Evolutionary conservation across 768 basidiomycete species (phyloP), one percentile per base, ranked within the genome.

Genomic region (Suillus sp.): DNA sequence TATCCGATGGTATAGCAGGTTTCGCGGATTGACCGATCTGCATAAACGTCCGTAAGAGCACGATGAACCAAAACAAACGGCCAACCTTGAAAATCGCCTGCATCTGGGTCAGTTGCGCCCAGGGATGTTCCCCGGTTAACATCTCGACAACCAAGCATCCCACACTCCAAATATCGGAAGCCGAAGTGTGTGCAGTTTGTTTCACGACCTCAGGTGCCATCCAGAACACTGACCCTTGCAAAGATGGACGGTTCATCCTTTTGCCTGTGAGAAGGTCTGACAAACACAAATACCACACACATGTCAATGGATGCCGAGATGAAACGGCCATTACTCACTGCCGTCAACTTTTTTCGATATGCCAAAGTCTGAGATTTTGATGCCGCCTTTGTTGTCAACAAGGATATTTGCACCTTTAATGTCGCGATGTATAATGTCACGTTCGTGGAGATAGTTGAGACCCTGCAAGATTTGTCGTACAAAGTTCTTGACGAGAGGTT

Each of bases 161-260:
- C 1, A 98, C 90, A 73, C 92, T 93, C 96, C 96, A 98, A 61
- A 97, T 96, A 74, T 97, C 96, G 7, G 95, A 95, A 71, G 96
- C 96, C 64, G 82, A 84, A 11, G 95, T 96, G 72, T 97, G 93
- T 0, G 88, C 86, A 30, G 89, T 95, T 78, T 99, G 97, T 72
- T 96, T 96, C 64, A 99, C 97, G 22, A 98, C 95, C 76, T 98
- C 96, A 0, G 96, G 96, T 0, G 96, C 96, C 96, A 99, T 98
- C 96, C 96, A 99, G 78, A 97, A 99, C 13, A 98, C 96, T 1
- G 95, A 97, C 2, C 97, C 97, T 75, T 99, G 97, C 6, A 99
- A 79, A 1, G 97, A 99, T 5, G 95, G 93, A 8, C 97, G 84
- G 72, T 98, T 90, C 50, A 88, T 84, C 27, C 90, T 87, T 62